Percentiles rank a stretch among this genome's conserved stretches.
Conservation (phyloP, 306 rosid species). For the Citrullus colocynthis region DNA sequence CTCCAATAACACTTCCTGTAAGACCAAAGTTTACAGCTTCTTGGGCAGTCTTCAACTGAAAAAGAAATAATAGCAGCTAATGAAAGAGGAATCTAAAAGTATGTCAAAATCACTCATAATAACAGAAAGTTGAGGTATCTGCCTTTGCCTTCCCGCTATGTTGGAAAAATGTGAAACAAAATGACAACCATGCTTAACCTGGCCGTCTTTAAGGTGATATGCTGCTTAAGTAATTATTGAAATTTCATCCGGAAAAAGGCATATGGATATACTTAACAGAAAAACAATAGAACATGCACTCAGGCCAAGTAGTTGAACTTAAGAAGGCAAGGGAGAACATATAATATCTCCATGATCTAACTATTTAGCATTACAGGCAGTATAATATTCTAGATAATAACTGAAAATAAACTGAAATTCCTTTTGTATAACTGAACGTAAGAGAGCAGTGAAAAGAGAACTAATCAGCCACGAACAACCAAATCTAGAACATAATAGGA, state of each 20-base stretch:
- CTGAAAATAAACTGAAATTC: neutral
- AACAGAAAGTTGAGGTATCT: neutral
- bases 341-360: neutral
- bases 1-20: constrained; percentile 66
- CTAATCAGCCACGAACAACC: neutral
- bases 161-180: neutral
- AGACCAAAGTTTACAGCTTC: constrained; percentile 48
- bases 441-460: neutral
- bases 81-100: neutral
- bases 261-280: neutral
- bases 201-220: neutral
- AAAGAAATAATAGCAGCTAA: constrained; percentile 5
- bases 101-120: neutral
- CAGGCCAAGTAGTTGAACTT: neutral
- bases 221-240: neutral
- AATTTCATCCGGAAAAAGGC: neutral
- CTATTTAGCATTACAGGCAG: neutral
- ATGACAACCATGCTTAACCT: neutral
- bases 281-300: neutral
- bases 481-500: neutral
- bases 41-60: constrained; percentile 65
- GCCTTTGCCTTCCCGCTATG: neutral
- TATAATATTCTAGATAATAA: neutral
- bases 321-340: neutral
- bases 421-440: neutral